These are phyloP conservation scores for Vitis rupestris DNA, from an alignment of 164 flowering plant genomes.

Conservation along the genomic window DNA sequence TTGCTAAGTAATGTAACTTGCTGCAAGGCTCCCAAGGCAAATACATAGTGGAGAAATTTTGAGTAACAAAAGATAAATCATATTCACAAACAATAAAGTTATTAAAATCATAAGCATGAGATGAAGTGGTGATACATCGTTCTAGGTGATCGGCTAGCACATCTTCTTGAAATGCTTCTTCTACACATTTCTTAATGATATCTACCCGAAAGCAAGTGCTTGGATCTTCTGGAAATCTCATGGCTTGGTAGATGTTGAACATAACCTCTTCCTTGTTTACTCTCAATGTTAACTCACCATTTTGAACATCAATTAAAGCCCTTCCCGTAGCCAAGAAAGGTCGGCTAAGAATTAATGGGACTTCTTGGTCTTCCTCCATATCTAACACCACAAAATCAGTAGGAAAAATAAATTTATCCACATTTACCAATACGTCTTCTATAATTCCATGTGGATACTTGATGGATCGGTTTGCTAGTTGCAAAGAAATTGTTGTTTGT, in stretches of 20 bases:
- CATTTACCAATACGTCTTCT: background rate
- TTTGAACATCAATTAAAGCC: background rate
- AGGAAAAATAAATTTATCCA: background rate
- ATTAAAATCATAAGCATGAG: too few species aligned
- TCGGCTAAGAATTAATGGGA: background rate
- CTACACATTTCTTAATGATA: too few species aligned
- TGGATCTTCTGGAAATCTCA: background rate
- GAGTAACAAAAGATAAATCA: too few species aligned
- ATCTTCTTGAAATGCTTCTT: too few species aligned
- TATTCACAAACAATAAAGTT: too few species aligned
- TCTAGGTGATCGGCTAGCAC: too few species aligned
- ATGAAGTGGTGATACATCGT: too few species aligned
- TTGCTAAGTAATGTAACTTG: too few species aligned
- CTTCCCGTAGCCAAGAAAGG: background rate
- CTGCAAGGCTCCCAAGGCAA: too few species aligned
- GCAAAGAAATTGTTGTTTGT: background rate
- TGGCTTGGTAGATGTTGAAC: background rate
- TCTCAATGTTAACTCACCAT: background rate
- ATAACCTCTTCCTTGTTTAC: background rate
- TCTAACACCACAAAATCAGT: too few species aligned
- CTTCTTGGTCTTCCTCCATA: too few species aligned
- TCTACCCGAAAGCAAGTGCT: background rate
- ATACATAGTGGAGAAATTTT: too few species aligned
- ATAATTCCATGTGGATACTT: background rate
- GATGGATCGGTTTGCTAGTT: background rate